Percentiles rank a stretch among this genome's conserved stretches.
Conservation (phyloP, 306 rosid genomes). For the Dalbergia cochinchinensis region DNA sequence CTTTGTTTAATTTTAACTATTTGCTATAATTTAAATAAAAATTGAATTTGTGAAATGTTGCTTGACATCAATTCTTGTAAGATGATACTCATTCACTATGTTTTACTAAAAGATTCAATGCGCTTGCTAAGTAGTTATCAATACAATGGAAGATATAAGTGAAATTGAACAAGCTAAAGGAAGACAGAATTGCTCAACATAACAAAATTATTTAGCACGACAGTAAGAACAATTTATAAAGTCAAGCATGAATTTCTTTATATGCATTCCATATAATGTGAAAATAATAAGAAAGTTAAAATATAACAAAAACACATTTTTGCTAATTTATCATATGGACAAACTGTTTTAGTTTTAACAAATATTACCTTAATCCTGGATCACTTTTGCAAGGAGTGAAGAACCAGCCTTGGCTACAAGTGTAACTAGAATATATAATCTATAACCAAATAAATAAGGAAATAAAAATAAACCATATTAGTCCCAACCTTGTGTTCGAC, state of each 20-base stretch:
- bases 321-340: constrained; percentile 6
- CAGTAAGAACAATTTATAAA: too few species aligned
- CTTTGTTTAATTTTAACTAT: too few species aligned
- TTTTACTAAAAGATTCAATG: too few species aligned
- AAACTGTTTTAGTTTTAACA: constrained; percentile 33
- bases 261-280: not conserved
- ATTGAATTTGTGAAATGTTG: too few species aligned
- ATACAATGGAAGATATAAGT: not conserved
- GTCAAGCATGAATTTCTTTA: too few species aligned
- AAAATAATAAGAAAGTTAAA: not conserved
- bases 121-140: too few species aligned
- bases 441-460: constrained; percentile 37
- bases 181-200: too few species aligned
- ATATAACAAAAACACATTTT: not conserved
- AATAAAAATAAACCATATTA: not conserved
- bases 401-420: constrained; percentile 98
- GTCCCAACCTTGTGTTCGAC: constrained; percentile 6
- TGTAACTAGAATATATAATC: constrained; percentile 85
- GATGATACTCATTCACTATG: too few species aligned
- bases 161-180: not conserved
- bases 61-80: too few species aligned
- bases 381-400: constrained; percentile 85
- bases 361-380: constrained; percentile 82
- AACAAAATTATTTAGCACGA: too few species aligned
- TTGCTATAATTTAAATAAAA: too few species aligned